Evolutionary conservation across 1,139 yeast genomes (phyloP), one percentile per base, ranked within the genome.

Genomic region (Diutina mesorugosa): DNA sequence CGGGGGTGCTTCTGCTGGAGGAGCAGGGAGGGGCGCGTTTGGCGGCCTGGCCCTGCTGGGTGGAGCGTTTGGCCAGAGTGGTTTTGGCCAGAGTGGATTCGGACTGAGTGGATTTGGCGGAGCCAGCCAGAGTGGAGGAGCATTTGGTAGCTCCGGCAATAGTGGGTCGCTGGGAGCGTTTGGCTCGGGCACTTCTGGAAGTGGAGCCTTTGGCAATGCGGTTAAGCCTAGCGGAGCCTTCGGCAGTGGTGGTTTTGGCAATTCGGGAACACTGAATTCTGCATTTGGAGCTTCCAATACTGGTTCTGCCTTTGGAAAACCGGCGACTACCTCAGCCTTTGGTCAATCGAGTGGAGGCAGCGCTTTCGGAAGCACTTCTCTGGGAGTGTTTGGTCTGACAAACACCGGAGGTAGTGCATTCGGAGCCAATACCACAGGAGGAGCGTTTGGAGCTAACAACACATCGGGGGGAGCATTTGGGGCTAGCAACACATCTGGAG

Each of bases 1-100:
- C 54, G 65, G 66, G 4, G 54, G 50, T 48, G 48, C 64, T 29
- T 63, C 61, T 0, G 61, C 61, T 59, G 60, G 59, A n/a, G 30
- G 51, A 16, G 28, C 51, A 9, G 30, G 8, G 16, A 38, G 29
- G 58, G 59, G 10, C 45, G 28, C 21, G 54, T 60, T n/a, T 57
- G 58, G 26, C 56, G 55, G 55, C 58, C 58, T 9, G 30, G 16
- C 14, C 8, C 57, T 6, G 50, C 16, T 41, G 35, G 57, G 45
- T 58, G 59, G 26, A 50, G 45, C 47, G 14, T 38, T 45, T 52
- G 55, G 55, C 14, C 32, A 57, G 32, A 55, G 54, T 12, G 57
- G 59, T 6, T 60, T 60, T 46, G 61, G 63, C 10, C 45, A 56
- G 32, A 32, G 57, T 18, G 61, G 59, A 9, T 58, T 61, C 38